phyloP scores from a whole-genome alignment of 1,139 yeast species.

The Candida sp. region DNA sequence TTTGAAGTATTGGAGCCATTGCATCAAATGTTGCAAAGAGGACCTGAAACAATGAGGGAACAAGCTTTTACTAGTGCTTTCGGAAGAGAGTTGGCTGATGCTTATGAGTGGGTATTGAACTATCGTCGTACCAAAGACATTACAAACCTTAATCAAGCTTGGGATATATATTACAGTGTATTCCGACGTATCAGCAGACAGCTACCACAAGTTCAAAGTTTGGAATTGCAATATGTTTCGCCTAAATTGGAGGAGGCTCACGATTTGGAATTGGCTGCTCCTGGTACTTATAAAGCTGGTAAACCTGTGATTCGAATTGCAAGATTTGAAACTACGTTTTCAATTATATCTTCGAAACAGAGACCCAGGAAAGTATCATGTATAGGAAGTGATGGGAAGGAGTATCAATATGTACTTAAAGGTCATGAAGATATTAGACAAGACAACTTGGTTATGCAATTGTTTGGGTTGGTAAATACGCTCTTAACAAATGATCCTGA shows the following conservation, averaged over 20 bases:
- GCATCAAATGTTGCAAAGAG: conserved; percentile 76
- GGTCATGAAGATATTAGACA: conserved; percentile 99
- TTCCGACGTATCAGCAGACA: conserved; percentile 90
- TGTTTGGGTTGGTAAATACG: conserved; percentile 93
- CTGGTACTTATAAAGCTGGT: conserved; percentile 91
- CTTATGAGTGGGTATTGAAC: conserved; percentile 89
- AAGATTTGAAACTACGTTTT: conserved; percentile 75
- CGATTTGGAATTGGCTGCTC: conserved; percentile 84
- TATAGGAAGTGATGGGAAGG: conserved; percentile 89
- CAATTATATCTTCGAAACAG: conserved; percentile 92
- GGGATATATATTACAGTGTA: conserved; percentile 95
- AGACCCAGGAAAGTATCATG: conserved; percentile 84
- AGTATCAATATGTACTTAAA: conserved; percentile 75
- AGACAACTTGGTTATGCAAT: conserved; percentile 96
- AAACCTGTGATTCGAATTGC: conserved; percentile 71
- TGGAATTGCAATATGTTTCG: conserved; percentile 91
- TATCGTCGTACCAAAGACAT: conserved; percentile 83
- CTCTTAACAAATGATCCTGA: conserved; percentile 87
- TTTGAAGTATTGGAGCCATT: conserved; percentile 86
- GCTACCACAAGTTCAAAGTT: conserved; percentile 78
- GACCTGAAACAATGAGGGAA: conserved; percentile 92
- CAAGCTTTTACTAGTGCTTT: conserved; percentile 91
- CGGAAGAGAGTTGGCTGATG: conserved; percentile 91
- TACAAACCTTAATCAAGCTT: conserved; percentile 90
- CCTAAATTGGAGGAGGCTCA: conserved; percentile 80